Percentiles rank a stretch among this genome's conserved stretches.
Evolutionary conservation across 129 eudicot genomes (phyloP).

Genomic region (Flaveria linearis): DNA sequence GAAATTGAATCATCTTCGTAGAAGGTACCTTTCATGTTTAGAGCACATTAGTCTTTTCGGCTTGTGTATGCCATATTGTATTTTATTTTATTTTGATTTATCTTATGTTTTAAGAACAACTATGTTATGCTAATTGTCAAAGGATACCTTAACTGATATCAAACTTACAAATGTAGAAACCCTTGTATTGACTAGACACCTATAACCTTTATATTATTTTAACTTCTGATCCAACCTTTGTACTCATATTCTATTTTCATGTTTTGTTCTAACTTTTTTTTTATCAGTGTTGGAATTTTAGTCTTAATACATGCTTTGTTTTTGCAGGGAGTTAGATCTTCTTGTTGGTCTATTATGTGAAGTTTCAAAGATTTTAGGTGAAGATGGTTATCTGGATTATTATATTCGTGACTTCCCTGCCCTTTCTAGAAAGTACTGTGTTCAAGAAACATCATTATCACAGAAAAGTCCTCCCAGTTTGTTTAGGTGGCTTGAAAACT

Average conservation of each 20-base stretch:
- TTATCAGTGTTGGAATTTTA: constrained; percentile 1
- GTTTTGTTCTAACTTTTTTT: not conserved
- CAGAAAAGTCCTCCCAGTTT: constrained; percentile 71
- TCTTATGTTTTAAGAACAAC: not conserved
- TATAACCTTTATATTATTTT: constrained; percentile 12
- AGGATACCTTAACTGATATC: constrained; percentile 15
- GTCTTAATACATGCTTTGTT: constrained; percentile 19
- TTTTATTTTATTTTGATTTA: not conserved
- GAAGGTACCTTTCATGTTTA: constrained; percentile 51
- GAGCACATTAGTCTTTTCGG: constrained; percentile 4
- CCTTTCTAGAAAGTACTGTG: constrained; percentile 43
- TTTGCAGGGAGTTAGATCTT: constrained; percentile 76
- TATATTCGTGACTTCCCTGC: constrained; percentile 91
- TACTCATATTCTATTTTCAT: not conserved
- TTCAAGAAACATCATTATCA: constrained; percentile 35
- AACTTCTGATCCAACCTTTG: not conserved
- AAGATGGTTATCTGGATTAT: constrained; percentile 75
- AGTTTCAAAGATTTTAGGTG: constrained; percentile 63
- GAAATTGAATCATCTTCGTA: constrained; percentile 84
- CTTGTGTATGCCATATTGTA: not conserved
- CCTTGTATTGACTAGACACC: constrained; percentile 1
- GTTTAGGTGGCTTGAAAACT: constrained; percentile 89
- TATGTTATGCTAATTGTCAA: not conserved
- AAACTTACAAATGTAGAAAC: constrained; percentile 2
- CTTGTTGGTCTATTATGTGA: constrained; percentile 64